Evolutionary conservation across 306 rosid genomes (phyloP).

Genomic region (Dalbergia cultrata): DNA sequence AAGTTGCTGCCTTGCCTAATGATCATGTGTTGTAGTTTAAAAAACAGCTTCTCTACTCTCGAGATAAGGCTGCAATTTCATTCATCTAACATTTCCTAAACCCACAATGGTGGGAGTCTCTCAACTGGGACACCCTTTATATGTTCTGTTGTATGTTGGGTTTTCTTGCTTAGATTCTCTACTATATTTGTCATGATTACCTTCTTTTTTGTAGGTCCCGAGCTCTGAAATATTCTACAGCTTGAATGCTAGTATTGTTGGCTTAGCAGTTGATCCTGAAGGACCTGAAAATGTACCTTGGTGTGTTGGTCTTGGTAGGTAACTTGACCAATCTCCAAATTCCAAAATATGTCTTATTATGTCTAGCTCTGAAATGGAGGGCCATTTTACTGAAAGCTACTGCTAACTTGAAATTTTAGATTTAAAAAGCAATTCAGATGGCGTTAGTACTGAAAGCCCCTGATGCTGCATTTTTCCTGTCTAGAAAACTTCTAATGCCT

Average conservation of each 20-base stretch:
- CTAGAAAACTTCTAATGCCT: conserved; percentile 1
- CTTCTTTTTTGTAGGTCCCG: conserved; percentile 70
- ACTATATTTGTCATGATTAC: neutral
- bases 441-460: conserved; percentile 1
- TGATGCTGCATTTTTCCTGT: neutral
- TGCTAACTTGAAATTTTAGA: conserved; percentile 16
- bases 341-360: conserved; percentile 17
- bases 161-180: neutral
- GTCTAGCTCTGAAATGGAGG: conserved; percentile 1
- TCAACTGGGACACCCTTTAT: conserved; percentile 20
- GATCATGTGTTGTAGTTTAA: conserved; percentile 4
- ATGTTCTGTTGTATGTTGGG: conserved; percentile 33
- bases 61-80: neutral
- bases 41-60: conserved; percentile 1
- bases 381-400: conserved; percentile 16
- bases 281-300: conserved; percentile 66
- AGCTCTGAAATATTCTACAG: conserved; percentile 70
- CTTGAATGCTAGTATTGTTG: conserved; percentile 87
- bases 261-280: conserved; percentile 80
- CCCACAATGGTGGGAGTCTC: conserved; percentile 7
- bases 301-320: conserved; percentile 95
- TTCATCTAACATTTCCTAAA: conserved; percentile 23
- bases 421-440: conserved; percentile 29
- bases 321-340: conserved; percentile 33
- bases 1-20: conserved; percentile 21